A percentile compares a stretch with the other conserved stretches of the same genome.
These are phyloP conservation scores for Penicillium subrubescens DNA, from an alignment of 495 filamentous ascomycete species.

Conservation along the genomic window DNA sequence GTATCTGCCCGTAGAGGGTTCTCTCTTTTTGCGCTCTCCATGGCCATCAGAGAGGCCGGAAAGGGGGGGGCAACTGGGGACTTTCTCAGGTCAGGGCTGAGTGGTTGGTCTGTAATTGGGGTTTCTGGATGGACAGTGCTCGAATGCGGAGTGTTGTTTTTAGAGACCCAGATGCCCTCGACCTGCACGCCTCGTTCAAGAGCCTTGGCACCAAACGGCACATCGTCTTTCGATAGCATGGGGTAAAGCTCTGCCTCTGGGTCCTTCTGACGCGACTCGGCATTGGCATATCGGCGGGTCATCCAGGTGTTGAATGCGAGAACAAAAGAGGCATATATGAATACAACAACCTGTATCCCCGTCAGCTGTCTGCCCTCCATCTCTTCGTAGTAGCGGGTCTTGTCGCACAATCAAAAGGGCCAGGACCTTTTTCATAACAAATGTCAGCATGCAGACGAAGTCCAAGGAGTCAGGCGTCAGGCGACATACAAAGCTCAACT, in stretches of 20 bases:
- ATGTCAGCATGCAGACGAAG: slow-evolving; percentile 18
- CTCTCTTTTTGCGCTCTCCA: neutral
- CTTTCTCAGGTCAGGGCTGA: slow-evolving; percentile 14
- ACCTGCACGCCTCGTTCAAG: slow-evolving; percentile 84
- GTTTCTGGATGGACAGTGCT: slow-evolving; percentile 31
- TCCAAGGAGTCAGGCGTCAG: neutral
- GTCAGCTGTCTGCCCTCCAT: slow-evolving; percentile 34
- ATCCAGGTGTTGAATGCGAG: slow-evolving; percentile 62
- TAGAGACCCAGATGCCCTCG: slow-evolving; percentile 87
- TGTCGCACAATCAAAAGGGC: slow-evolving; percentile 48
- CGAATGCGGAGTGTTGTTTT: slow-evolving; percentile 50
- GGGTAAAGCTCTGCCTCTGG: slow-evolving; percentile 33
- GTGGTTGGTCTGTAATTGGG: slow-evolving; percentile 18
- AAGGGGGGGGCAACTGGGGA: neutral
- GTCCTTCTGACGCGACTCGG: slow-evolving; percentile 65
- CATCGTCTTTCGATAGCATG: slow-evolving; percentile 54
- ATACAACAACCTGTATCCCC: slow-evolving; percentile 42
- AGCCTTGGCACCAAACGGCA: slow-evolving; percentile 88
- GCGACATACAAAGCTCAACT: slow-evolving; percentile 81
- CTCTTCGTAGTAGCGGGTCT: neutral
- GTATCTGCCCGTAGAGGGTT: slow-evolving; percentile 4
- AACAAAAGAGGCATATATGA: slow-evolving; percentile 47
- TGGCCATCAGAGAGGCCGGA: slow-evolving; percentile 1
- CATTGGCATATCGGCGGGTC: slow-evolving; percentile 63
- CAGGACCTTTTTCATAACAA: slow-evolving; percentile 37